Percentiles rank a stretch among this genome's conserved stretches.
phyloP scores from a whole-genome alignment of 768 basidiomycete species.

The Fistulinella prunicolor region DNA sequence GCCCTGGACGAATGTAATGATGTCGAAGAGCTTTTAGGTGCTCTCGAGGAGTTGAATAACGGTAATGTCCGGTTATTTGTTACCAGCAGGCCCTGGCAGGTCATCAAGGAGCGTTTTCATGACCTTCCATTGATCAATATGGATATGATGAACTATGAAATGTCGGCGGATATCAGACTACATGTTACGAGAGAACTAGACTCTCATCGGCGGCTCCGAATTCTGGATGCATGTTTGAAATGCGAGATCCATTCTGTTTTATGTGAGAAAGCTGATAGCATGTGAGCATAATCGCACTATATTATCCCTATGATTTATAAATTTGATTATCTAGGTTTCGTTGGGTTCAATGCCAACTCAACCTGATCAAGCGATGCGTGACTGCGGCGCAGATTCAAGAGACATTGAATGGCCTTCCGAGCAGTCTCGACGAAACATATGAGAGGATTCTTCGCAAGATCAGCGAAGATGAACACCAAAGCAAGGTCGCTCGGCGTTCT shows the following conservation, averaged over 20 bases:
- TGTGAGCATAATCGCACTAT: background rate
- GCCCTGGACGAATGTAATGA: slow-evolving; percentile 19
- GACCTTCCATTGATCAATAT: slow-evolving; percentile 3
- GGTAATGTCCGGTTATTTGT: slow-evolving; percentile 4
- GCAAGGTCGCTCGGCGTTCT: background rate
- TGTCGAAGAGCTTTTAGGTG: slow-evolving; percentile 1
- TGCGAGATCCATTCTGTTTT: background rate
- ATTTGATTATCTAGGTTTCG: slow-evolving; percentile 7
- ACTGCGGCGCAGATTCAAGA: slow-evolving; percentile 1
- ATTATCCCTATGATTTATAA: background rate
- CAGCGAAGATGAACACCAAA: background rate
- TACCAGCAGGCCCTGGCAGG: slow-evolving; percentile 8
- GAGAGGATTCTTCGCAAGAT: slow-evolving; percentile 4
- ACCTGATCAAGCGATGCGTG: slow-evolving; percentile 5
- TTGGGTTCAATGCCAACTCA: slow-evolving; percentile 18
- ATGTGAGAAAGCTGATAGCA: slow-evolving; percentile 2
- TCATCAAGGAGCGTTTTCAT: slow-evolving; percentile 5
- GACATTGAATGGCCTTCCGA: slow-evolving; percentile 6
- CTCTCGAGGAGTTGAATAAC: background rate
- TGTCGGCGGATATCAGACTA: slow-evolving; percentile 1
- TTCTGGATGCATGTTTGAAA: background rate
- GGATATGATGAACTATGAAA: background rate
- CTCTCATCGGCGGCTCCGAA: slow-evolving; percentile 6
- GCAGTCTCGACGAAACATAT: slow-evolving; percentile 7
- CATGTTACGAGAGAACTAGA: slow-evolving; percentile 7